A percentile compares a stretch with the other conserved stretches of the same genome.
Evolutionary conservation across 179 eudicot genomes (phyloP).

Genomic region (Amaranthus tricolor): DNA sequence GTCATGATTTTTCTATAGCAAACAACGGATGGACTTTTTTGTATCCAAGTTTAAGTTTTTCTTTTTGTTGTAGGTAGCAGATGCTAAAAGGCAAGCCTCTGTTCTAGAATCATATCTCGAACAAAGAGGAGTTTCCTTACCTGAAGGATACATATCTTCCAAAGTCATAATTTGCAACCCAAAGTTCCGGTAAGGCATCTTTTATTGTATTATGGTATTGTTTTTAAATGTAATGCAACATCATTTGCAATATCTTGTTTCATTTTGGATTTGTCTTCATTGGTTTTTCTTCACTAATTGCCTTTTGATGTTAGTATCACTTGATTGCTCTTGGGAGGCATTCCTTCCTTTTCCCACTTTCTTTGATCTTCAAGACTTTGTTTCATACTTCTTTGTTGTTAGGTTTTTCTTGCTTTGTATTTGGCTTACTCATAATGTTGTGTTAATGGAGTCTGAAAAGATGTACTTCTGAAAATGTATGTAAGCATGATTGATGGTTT

Average conservation of each 20-base stretch:
- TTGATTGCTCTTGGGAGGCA: not conserved
- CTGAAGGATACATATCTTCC: conserved; percentile 68
- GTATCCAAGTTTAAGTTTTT: not conserved
- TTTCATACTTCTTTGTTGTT: not conserved
- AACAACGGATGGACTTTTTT: not conserved
- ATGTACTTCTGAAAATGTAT: not conserved
- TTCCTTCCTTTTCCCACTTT: not conserved
- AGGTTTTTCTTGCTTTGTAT: not conserved
- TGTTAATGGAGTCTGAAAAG: not conserved
- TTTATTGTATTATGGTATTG: not conserved
- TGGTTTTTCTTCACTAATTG: not conserved
- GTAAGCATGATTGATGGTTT: not conserved
- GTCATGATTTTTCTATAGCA: not conserved
- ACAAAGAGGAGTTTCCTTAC: conserved; percentile 77
- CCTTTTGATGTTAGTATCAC: not conserved
- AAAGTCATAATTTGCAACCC: conserved; percentile 77
- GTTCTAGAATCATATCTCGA: conserved; percentile 77
- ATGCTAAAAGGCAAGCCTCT: conserved; percentile 54
- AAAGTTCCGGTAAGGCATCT: conserved; percentile 52
- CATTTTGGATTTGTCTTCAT: not conserved
- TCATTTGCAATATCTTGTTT: not conserved
- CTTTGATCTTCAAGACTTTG: not conserved
- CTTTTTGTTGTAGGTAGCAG: conserved; percentile 45
- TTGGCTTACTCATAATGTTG: not conserved
- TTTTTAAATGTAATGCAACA: not conserved